Base-by-base conservation (phyloP, 768 basidiomycete genomes). In the Nidularia sp. region DNA sequence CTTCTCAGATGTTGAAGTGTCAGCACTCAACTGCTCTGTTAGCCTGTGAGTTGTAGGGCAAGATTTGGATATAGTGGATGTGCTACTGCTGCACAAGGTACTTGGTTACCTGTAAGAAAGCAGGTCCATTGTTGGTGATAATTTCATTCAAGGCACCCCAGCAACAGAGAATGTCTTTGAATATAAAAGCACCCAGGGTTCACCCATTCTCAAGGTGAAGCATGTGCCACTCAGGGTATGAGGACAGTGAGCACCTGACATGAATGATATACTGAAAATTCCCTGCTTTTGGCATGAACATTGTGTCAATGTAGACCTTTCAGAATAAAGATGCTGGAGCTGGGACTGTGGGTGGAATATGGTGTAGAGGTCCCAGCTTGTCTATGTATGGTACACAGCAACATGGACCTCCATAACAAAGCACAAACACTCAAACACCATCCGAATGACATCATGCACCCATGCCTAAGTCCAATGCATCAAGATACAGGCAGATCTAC, bases 71-170 rank as follows among this genome's bases (percentile, higher is more conserved):
- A 49, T 41, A 61, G 59, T 55, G 54, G 34, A 63, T 60, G 34
- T 41, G 55, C 42, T 63, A 67, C 29, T 64, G 61, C 35, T 59
- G 29, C 13, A 46, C 34, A 1, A 66, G 46, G 52, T 55, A 61
- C 2, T 42, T 43, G 3, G 59, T 33, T 0, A 62, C 62, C 5
- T 55, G 53, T 15, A 49, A 32, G 34, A 64, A 62, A 1, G 57
- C 50, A 2, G 47, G 29, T 0, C 63, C 63, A 45, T 79, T 80
- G 52, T 80, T 75, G 0, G 70, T 74, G 0, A 77, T 64, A n/a
- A 79, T 70, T 25, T 70, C 61, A 0, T 9, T n/a, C 0, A 74
- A 18, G 12, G 66, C 60, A 5, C 74, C 75, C 75, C 74, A 78
- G 29, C 18, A 1, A 18, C 18, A 18, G 18, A 18, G 18, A 18